Evolutionary conservation across 2,329 filamentous ascomycete species (phyloP), one percentile per base, ranked within the genome.

Genomic region (Phaeosphaeria sp.): DNA sequence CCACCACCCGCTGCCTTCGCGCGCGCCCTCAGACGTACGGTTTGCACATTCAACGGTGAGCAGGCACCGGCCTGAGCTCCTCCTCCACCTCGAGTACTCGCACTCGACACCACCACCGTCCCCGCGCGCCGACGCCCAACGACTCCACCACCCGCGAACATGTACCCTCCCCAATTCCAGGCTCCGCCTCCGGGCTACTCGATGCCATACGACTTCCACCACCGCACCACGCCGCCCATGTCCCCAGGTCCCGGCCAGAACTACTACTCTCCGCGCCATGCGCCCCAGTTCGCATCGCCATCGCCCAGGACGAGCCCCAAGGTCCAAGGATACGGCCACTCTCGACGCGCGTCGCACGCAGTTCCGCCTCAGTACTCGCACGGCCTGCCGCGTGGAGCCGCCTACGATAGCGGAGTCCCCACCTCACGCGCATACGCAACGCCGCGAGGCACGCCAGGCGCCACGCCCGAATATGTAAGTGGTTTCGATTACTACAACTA

Each of bases 381-480:
- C 64, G 65, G 68, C 58, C 63, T 72, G 41, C 67, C 72, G 68
- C 71, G 77, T 58, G 69, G 69, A 66, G 63, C 62, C 53, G 60
- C 59, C 53, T 78, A 78, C 60, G 77, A 76, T 54, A 54, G 77
- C 80, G 51, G 73, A 75, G 56, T 82, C 80, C 58, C 64, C 47
- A 64, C 72, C 33, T 71, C 68, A 56, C 73, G 71, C 76, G 64
- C 68, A 59, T 69, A 71, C 76, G 82, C 76, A 77, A 84, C 81
- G 75, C 81, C 80, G 76, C 82, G 78, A 80, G 84, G 78, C 79
- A 82, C 84, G 77, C 52, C 52, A 36, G 52, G 18, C 21, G 46
- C 52, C 30, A 54, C 52, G 13, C 72, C 79, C 76, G 85, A 88
- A 79, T 84, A 85, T 88, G 87, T 89, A 88, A 89, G 87, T 89